Conservation (phyloP, 129 eudicot species). For the Lonicera japonica region DNA sequence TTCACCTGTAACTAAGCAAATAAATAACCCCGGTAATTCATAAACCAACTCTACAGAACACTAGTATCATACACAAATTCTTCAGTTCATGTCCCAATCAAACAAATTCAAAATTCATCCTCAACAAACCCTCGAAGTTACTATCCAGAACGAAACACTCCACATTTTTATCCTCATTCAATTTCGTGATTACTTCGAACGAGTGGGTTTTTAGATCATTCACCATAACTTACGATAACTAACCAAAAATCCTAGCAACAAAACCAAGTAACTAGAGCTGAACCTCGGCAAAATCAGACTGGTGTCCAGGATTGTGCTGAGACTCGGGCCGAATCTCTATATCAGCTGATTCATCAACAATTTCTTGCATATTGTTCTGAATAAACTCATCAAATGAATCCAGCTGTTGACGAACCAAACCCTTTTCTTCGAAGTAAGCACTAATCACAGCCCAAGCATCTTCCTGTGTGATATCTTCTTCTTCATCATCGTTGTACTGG, state of each 20-base stretch:
- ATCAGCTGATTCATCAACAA: conserved; percentile 83
- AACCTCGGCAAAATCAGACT: conserved; percentile 86
- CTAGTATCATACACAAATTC: no score
- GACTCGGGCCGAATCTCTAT: conserved; percentile 94
- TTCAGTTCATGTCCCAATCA: no score
- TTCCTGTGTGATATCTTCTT: conserved; percentile 81
- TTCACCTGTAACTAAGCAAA: no score
- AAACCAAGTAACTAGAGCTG: neutral
- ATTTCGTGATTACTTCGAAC: neutral
- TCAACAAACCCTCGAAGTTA: neutral
- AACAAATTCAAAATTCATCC: no score
- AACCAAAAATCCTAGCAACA: neutral
- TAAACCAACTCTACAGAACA: no score
- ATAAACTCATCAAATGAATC: conserved; percentile 92
- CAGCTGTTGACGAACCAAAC: conserved; percentile 81
- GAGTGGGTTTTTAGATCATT: neutral
- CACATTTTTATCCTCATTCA: neutral
- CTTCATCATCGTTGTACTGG: conserved; percentile 40
- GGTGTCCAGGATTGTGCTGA: conserved; percentile 92
- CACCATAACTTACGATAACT: neutral
- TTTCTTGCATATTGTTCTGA: conserved; percentile 92
- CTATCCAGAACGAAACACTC: neutral
- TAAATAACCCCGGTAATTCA: no score
- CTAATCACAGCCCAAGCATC: conserved; percentile 97
- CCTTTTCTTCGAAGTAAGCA: conserved; percentile 81